Percentiles rank a stretch among this genome's conserved stretches.
phyloP scores from a whole-genome alignment of 768 basidiomycete genomes.

The Kwoniella botswanensis region DNA sequence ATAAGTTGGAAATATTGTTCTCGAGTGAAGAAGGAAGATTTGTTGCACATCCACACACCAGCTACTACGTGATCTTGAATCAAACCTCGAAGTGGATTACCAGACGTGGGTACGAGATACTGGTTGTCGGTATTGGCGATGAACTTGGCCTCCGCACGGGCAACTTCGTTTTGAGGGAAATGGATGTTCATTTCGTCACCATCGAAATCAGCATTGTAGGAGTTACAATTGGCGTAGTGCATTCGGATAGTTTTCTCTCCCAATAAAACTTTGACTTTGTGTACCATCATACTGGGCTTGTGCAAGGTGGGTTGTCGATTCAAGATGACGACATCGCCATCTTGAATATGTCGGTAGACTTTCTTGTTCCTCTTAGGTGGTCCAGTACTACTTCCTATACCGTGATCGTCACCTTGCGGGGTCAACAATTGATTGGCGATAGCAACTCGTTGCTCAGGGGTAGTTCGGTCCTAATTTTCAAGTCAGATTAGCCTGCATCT shows the following conservation, averaged over 20 bases:
- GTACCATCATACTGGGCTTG: slow-evolving; percentile 99
- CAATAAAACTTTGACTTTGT: slow-evolving; percentile 84
- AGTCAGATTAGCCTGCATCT: slow-evolving; percentile 13
- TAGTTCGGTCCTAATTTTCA: slow-evolving; percentile 74
- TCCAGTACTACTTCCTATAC: slow-evolving; percentile 57
- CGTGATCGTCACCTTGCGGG: slow-evolving; percentile 71
- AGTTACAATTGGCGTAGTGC: slow-evolving; percentile 99
- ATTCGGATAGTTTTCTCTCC: slow-evolving; percentile 99
- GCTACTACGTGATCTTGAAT: slow-evolving; percentile 99
- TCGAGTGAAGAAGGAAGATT: slow-evolving; percentile 90
- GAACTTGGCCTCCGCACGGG: slow-evolving; percentile 88
- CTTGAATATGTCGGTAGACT: slow-evolving; percentile 89
- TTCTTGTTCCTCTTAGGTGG: slow-evolving; percentile 92
- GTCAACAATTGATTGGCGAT: slow-evolving; percentile 94
- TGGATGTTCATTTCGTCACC: slow-evolving; percentile 99
- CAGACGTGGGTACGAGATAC: slow-evolving; percentile 98
- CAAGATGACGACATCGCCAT: slow-evolving; percentile 92
- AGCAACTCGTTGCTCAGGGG: slow-evolving; percentile 86
- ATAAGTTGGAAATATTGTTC: slow-evolving; percentile 96
- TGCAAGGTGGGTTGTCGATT: slow-evolving; percentile 98
- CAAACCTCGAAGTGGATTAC: slow-evolving; percentile 93
- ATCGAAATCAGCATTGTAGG: slow-evolving; percentile 94
- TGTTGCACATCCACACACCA: slow-evolving; percentile 98
- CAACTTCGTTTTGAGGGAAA: slow-evolving; percentile 96
- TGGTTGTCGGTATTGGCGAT: slow-evolving; percentile 99